Evolutionary conservation across 2,329 filamentous ascomycete genomes (phyloP).

Genomic region (Ceratocystis cacaofunesta): DNA sequence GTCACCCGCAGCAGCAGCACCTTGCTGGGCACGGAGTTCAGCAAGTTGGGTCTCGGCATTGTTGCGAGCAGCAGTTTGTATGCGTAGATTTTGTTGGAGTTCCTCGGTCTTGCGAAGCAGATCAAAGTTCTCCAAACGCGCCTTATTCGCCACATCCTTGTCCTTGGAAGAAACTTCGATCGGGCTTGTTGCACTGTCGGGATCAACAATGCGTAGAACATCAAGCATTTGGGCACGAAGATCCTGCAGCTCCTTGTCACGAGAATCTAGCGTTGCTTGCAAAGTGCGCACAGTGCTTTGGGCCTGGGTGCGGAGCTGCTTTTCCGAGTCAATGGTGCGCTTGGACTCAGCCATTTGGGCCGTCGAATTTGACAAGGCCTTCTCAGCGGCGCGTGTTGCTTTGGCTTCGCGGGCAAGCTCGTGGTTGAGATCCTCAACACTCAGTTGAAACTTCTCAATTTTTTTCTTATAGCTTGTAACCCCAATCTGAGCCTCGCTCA

Average conservation of each 20-base stretch:
- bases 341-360: conserved; percentile 81
- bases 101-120: conserved; percentile 76
- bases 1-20: conserved; percentile 23
- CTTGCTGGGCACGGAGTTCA: conserved; percentile 47
- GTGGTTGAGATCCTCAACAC: conserved; percentile 81
- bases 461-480: conserved; percentile 83
- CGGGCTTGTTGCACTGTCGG: conserved; percentile 49
- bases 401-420: conserved; percentile 84
- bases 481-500: conserved; percentile 70
- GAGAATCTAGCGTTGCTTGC: conserved; percentile 62
- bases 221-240: conserved; percentile 66
- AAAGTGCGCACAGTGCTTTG: conserved; percentile 73
- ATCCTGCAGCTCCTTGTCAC: conserved; percentile 67
- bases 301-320: conserved; percentile 69
- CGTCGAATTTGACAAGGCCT: conserved; percentile 63
- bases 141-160: conserved; percentile 41
- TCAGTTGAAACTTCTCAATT: conserved; percentile 79
- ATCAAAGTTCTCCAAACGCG: conserved; percentile 61
- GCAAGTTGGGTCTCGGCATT: conserved; percentile 72
- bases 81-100: conserved; percentile 72
- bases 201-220: conserved; percentile 77
- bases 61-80: conserved; percentile 64
- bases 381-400: conserved; percentile 77
- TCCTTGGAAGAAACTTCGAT: conserved; percentile 38
- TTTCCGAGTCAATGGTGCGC: conserved; percentile 76